Percentiles rank a stretch among this genome's conserved stretches.
These are phyloP conservation scores for Mycena filopes DNA, from an alignment of 768 basidiomycete species.

Conservation along the genomic window DNA sequence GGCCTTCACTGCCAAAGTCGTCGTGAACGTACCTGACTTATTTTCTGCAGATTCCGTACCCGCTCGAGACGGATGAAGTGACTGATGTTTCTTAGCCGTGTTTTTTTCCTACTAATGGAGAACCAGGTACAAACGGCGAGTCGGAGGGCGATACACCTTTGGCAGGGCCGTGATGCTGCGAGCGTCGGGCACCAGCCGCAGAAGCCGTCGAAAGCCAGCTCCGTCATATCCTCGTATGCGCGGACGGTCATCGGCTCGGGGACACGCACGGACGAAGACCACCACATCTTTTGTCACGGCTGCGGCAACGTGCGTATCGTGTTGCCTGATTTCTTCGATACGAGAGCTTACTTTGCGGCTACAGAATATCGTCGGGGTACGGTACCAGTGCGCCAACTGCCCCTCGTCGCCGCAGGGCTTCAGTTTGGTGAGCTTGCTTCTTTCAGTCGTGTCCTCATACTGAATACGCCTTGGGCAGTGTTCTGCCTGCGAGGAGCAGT, in stretches of 20 bases:
- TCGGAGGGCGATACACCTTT: slow-evolving; percentile 75
- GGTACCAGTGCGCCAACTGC: slow-evolving; percentile 94
- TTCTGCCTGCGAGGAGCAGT: slow-evolving; percentile 78
- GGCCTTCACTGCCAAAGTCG: background rate
- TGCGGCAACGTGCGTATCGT: slow-evolving; percentile 65
- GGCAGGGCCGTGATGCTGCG: slow-evolving; percentile 81
- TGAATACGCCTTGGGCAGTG: slow-evolving; percentile 61
- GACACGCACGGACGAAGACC: slow-evolving; percentile 56
- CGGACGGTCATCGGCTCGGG: slow-evolving; percentile 73
- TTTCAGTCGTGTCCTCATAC: background rate
- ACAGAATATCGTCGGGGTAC: slow-evolving; percentile 78
- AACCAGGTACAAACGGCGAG: slow-evolving; percentile 72
- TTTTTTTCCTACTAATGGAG: background rate
- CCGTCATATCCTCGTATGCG: slow-evolving; percentile 71
- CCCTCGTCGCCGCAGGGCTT: slow-evolving; percentile 77
- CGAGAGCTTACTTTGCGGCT: slow-evolving; percentile 3
- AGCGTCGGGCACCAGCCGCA: slow-evolving; percentile 59
- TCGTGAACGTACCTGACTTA: slow-evolving; percentile 13
- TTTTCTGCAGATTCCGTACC: slow-evolving; percentile 81
- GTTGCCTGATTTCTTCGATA: background rate
- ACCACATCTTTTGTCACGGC: slow-evolving; percentile 68
- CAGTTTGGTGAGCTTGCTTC: slow-evolving; percentile 69
- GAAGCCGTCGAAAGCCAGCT: slow-evolving; percentile 61
- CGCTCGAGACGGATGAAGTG: slow-evolving; percentile 78
- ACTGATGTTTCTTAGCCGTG: slow-evolving; percentile 8